Conservation (phyloP, 306 rosid species). For the Leucaena leucocephala region DNA sequence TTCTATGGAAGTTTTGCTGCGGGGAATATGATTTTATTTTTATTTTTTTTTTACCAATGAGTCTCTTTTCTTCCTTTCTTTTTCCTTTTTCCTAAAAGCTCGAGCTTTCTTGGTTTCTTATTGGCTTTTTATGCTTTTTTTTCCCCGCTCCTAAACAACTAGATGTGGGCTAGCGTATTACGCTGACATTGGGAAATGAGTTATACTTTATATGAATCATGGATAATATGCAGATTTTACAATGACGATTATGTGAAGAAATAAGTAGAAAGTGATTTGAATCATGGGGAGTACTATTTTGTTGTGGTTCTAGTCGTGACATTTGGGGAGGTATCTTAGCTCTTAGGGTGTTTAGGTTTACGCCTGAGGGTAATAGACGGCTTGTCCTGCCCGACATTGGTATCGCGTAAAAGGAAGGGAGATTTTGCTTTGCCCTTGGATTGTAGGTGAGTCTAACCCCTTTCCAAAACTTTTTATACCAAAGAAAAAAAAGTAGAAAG, state of each 20-base stretch:
- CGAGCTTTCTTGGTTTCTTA: neutral
- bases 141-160: neutral
- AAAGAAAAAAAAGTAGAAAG: neutral
- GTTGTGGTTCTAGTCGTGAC: too few species aligned
- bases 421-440: too few species aligned
- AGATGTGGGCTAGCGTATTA: neutral
- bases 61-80: neutral
- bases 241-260: neutral
- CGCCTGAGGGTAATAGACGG: too few species aligned
- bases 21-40: conserved; percentile 26
- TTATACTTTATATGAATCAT: neutral
- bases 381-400: too few species aligned
- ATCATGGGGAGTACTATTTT: too few species aligned
- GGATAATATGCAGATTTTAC: neutral
- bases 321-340: too few species aligned
- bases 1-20: conserved; percentile 35
- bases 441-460: too few species aligned
- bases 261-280: neutral
- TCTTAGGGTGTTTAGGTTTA: too few species aligned
- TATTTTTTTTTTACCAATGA: neutral
- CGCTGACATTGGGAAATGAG: neutral
- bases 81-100: neutral
- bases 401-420: too few species aligned
- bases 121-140: neutral
- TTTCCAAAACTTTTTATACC: too few species aligned